Percentiles rank a stretch among this genome's conserved stretches.
These are phyloP conservation scores for Leccinum uliginosum DNA, from an alignment of 768 basidiomycete genomes.

Conservation along the genomic window DNA sequence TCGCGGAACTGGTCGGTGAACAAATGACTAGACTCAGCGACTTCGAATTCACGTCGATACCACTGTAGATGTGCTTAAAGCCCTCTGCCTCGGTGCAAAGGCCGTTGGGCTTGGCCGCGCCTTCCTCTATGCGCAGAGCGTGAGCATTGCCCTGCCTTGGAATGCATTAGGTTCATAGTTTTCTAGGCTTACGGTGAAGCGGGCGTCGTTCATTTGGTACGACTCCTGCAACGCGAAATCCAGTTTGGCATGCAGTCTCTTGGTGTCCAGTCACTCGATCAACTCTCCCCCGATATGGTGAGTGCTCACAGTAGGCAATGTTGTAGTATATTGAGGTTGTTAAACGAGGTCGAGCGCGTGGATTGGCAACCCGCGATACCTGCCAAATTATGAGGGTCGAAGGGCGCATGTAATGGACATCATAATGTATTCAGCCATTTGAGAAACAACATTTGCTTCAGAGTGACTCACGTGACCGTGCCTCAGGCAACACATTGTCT, in stretches of 20 bases:
- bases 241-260: slow-evolving; percentile 69
- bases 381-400: slow-evolving; percentile 22
- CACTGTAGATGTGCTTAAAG: slow-evolving; percentile 76
- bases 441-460: not conserved
- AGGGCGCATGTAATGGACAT: not conserved
- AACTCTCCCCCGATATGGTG: slow-evolving; percentile 76
- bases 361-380: slow-evolving; percentile 53
- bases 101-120: slow-evolving; percentile 84
- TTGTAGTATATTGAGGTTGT: not conserved
- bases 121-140: slow-evolving; percentile 84
- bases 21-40: not conserved
- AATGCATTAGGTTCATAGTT: slow-evolving; percentile 3
- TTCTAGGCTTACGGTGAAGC: slow-evolving; percentile 68
- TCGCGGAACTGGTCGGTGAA: slow-evolving; percentile 65
- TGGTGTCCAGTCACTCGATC: slow-evolving; percentile 60
- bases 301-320: slow-evolving; percentile 12
- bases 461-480: slow-evolving; percentile 18
- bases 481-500: not conserved
- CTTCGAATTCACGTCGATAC: not conserved
- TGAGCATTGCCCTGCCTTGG: slow-evolving; percentile 31
- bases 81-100: slow-evolving; percentile 81
- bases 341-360: slow-evolving; percentile 53
- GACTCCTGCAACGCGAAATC: slow-evolving; percentile 76
- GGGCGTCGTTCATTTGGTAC: slow-evolving; percentile 62
- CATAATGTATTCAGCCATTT: not conserved